Base-by-base conservation (phyloP, 306 rosid genomes). In the Nissolia schottii region DNA sequence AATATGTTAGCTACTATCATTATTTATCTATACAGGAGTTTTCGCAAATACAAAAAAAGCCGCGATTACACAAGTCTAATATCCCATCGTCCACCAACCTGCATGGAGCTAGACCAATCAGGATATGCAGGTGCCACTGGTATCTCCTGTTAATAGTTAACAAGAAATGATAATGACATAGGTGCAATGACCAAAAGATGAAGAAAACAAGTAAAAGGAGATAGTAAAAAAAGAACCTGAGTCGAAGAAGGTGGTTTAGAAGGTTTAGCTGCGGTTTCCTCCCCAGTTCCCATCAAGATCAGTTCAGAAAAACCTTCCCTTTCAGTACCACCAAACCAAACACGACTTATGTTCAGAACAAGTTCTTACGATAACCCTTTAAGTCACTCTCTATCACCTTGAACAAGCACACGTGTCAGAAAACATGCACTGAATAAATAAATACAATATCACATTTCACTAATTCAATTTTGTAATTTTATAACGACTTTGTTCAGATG, bases 71-170 rank as follows among this genome's bases (percentile, higher is more conserved):
- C 49, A 72, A 28, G 29, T 68, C 58, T 48, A n/a, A 54, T 25
- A 78, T 19, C 38, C 70, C 27, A 53, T 74, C 34, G 18, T 55
- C 53, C 76, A 70, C 29, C 63, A 78, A 91, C 99, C 96, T 94
- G 97, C 96, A 95, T 85, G 56, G 97, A 81, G 83, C 78, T 83
- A 23, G 99, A 88, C 99, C 99, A 95, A 82, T 95, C 99, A 28
- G 97, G 85, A 81, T 89, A 95, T 4, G 93, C 71, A 79, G 89
- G 98, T 15, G 80, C 75, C 12, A 79, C 48, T 6, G 96, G 93
- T 11, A 85, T 66, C 71, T 95, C 97, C 97, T 88, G 86, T 29
- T 73, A 13, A 67, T 5, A 68, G 73, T 49, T 18, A 67, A 64
- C 58, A 55, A n/a, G 70, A 31, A 59, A 51, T 10, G 43, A 54